Evolutionary conservation across 768 basidiomycete genomes (phyloP), one percentile per base, ranked within the genome.

Genomic region (Macrolepiota dolichaula): DNA sequence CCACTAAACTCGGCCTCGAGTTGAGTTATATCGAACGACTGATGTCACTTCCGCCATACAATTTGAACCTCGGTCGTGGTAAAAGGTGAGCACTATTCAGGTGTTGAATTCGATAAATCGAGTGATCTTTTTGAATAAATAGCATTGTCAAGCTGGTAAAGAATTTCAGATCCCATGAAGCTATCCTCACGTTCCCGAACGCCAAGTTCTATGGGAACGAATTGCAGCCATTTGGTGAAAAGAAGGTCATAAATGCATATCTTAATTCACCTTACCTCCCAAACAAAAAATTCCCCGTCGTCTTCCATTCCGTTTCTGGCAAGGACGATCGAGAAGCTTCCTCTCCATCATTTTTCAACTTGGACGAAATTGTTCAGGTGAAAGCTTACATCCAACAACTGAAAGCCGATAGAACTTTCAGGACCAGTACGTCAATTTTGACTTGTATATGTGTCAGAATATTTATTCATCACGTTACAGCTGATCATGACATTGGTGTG

Each of bases 341-440:
- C 0, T 88, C 87, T 0, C 88, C 88, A 1, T 89, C 87, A 0
- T 89, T 87, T 70, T 89, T 89, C 76, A 90, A 90, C 59, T 78
- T 84, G 35, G 79, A 84, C 24, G 87, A 89, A 64, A 77, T 76
- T 0, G 67, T 80, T 0, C 79, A 82, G 49, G 83, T 88, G 49
- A 83, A 81, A 64, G 64, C 67, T 0, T 89, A 88, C 61, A 71
- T 81, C 0, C 68, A 79, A 62, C 63, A 55, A 4, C 65, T 80
- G 12, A 76, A 76, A 27, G 63, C 65, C 0, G 73, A 77, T 51
- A 64, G 73, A 7, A 68, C 64, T 2, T 71, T 76, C 64, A 68
- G 77, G 15, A 81, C 80, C 10, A 74, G 85, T 83, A 87, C 70
- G n/a, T n/a, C n/a, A n/a, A n/a, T n/a, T n/a, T n/a, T n/a, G n/a